These are phyloP conservation scores for Nemophila menziesii DNA, from an alignment of 257 asterid genomes.

Conservation along the genomic window DNA sequence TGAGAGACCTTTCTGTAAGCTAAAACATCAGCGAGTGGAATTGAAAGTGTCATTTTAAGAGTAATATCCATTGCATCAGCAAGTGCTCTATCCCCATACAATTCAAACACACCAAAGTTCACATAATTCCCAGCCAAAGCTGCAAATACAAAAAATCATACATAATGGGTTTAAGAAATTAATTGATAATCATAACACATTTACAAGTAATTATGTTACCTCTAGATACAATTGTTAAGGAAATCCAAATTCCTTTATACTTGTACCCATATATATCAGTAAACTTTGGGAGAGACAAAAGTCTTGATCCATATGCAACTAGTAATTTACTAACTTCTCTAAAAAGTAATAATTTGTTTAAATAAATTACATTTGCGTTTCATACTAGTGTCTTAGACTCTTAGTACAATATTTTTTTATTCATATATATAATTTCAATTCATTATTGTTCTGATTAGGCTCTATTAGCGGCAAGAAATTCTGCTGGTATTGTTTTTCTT, in stretches of 20 bases:
- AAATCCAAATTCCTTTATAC: constrained; percentile 98
- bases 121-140: constrained; percentile 93
- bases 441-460: no score
- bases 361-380: no score
- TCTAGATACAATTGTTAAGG: constrained; percentile 67
- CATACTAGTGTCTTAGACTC: no score
- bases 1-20: constrained; percentile 97
- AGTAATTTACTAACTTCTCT: constrained; percentile 95
- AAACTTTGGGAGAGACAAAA: constrained; percentile 62
- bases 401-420: no score
- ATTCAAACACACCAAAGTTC: constrained; percentile 96
- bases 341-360: constrained; percentile 91
- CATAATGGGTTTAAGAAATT: no score
- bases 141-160: no score
- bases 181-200: no score
- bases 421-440: no score
- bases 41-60: constrained; percentile 74
- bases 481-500: no score
- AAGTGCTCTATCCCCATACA: constrained; percentile 97
- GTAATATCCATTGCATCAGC: constrained; percentile 90
- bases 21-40: constrained; percentile 77
- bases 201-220: constrained; percentile 31
- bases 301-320: constrained; percentile 81
- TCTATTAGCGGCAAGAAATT: no score
- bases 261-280: constrained; percentile 79